phyloP scores from a whole-genome alignment of 1,284 basidiomycete species.

The Trichosporon coremiiforme region DNA sequence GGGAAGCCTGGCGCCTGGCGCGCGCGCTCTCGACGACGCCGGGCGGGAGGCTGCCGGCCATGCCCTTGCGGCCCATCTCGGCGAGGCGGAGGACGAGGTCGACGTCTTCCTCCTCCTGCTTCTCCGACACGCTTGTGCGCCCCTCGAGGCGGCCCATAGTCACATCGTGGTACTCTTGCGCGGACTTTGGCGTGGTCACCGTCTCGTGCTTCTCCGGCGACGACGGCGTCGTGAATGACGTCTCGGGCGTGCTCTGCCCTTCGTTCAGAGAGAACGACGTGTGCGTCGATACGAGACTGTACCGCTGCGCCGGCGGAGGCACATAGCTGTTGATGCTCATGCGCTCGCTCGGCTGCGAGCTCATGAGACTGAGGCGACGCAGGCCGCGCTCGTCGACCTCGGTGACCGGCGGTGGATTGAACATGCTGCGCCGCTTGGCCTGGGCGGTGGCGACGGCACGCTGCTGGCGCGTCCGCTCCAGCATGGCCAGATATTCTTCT shows the following conservation, averaged over 20 bases:
- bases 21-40: slow-evolving; percentile 12
- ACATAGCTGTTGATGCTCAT: background rate
- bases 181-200: background rate
- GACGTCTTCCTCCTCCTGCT: background rate
- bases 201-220: slow-evolving; percentile 4
- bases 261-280: slow-evolving; percentile 3
- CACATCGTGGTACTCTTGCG: background rate
- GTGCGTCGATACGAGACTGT: slow-evolving; percentile 10
- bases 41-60: background rate
- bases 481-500: slow-evolving; percentile 12
- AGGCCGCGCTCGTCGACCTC: slow-evolving; percentile 19
- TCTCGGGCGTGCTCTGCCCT: slow-evolving; percentile 9
- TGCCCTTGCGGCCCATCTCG: slow-evolving; percentile 18
- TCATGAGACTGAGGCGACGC: slow-evolving; percentile 14
- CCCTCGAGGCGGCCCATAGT: slow-evolving; percentile 17
- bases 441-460: background rate
- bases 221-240: slow-evolving; percentile 3
- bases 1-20: slow-evolving; percentile 11
- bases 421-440: background rate
- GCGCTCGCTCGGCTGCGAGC: slow-evolving; percentile 4
- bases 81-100: slow-evolving; percentile 15
- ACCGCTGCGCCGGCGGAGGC: background rate
- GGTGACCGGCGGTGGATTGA: slow-evolving; percentile 5
- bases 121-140: background rate
- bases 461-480: background rate